These are phyloP conservation scores for Terfezia claveryi DNA, from an alignment of 495 filamentous ascomycete species.

Conservation along the genomic window DNA sequence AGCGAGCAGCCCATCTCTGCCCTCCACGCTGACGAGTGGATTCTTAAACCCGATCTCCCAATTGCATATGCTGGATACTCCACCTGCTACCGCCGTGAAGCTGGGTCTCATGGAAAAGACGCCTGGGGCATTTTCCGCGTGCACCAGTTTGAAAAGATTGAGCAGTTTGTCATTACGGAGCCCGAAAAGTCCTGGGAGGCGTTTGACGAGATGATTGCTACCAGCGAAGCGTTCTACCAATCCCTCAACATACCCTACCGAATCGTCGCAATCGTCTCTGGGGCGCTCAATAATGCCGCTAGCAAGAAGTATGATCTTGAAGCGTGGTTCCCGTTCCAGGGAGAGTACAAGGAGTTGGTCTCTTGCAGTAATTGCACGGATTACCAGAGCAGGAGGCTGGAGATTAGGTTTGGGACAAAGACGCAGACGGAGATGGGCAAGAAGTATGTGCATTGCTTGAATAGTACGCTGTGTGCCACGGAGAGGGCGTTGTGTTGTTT, in stretches of 20 bases:
- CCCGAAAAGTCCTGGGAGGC: conserved; percentile 87
- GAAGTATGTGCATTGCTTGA: conserved; percentile 84
- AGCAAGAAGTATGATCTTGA: conserved; percentile 91
- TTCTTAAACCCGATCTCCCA: conserved; percentile 62
- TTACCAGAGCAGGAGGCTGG: conserved; percentile 73
- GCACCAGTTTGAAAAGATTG: conserved; percentile 96
- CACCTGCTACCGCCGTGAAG: conserved; percentile 89
- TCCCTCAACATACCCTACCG: conserved; percentile 74
- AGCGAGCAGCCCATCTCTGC: conserved; percentile 89
- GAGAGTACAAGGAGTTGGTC: conserved; percentile 93
- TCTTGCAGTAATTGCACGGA: conserved; percentile 93
- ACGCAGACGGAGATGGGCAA: conserved; percentile 60
- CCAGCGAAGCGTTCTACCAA: conserved; percentile 85
- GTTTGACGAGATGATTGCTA: conserved; percentile 78
- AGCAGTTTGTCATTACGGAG: conserved; percentile 85
- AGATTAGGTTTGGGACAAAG: conserved; percentile 67
- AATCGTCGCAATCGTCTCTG: conserved; percentile 80
- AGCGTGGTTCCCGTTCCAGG: conserved; percentile 90
- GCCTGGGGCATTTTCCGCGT: conserved; percentile 98
- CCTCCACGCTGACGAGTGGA: conserved; percentile 83
- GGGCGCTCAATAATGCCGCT: conserved; percentile 82
- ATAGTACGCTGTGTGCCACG: conserved; percentile 78
- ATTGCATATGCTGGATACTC: conserved; percentile 69
- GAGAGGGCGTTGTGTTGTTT: conserved; percentile 86
- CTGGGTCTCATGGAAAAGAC: conserved; percentile 76